Evolutionary conservation across 2,329 filamentous ascomycete species (phyloP).

Genomic region (Cadophora gregata): DNA sequence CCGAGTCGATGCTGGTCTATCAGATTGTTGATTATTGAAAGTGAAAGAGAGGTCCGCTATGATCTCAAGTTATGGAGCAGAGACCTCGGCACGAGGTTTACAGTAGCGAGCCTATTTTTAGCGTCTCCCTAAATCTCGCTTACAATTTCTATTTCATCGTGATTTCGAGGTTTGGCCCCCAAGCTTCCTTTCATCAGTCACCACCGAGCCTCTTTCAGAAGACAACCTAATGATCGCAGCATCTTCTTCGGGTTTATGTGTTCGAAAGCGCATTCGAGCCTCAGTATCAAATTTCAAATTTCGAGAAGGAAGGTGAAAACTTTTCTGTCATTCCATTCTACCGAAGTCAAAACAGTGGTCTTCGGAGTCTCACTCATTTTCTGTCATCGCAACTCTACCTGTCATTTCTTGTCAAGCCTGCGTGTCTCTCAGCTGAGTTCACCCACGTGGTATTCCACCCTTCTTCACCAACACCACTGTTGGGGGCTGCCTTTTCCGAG

Average conservation of each 20-base stretch:
- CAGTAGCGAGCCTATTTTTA: slow-evolving; percentile 9
- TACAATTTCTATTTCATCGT: not conserved
- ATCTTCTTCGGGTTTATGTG: not conserved
- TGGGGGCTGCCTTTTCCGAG: not conserved
- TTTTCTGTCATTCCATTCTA: not conserved
- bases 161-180: not conserved
- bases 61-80: not conserved
- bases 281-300: not conserved
- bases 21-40: not conserved
- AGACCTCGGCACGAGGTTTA: not conserved
- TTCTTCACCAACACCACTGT: not conserved
- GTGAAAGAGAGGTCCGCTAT: not conserved
- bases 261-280: not conserved
- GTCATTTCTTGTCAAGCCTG: not conserved
- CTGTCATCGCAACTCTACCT: not conserved
- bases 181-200: not conserved
- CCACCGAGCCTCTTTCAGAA: not conserved
- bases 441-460: not conserved
- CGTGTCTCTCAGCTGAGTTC: not conserved
- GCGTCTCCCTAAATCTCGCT: not conserved
- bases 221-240: not conserved
- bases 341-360: not conserved
- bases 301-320: not conserved
- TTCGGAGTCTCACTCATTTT: not conserved
- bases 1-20: not conserved